Base-by-base conservation (phyloP, 2,329 filamentous ascomycete genomes). In the Golovinomyces cichoracearum region DNA sequence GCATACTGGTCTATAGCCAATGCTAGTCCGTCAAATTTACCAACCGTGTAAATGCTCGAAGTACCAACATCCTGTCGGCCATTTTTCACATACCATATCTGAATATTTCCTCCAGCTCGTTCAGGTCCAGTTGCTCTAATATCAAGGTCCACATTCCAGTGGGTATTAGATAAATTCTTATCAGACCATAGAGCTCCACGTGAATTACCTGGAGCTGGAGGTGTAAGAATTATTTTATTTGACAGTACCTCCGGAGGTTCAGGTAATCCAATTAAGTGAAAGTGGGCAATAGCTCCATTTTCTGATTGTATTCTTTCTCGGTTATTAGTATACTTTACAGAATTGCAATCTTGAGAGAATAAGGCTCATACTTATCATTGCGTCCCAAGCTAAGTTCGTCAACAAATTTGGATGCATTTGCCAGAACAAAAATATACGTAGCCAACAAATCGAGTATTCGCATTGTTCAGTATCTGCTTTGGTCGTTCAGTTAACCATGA, bases 211-310 rank as follows among this genome's bases (percentile, higher is more conserved):
- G 85, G 84, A 45, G 77, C 78, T 13, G 85, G 78, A 10, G 90
- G 88, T 1, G 90, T 98, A 50, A 98, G 73, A 61, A 98, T 81
- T 51, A 95, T 61, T 62, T 86, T 84, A 69, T 95, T 88, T 55
- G 85, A 93, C 51, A 94, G 74, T 51, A 80, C 63, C 58, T 80
- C 72, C 55, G 75, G 74, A 31, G 63, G 56, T 53, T 65, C 61
- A 25, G 74, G 73, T 41, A 66, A 66, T 46, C 60, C 60, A n/a
- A 51, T 48, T 26, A 62, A 40, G 37, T 60, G 52, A 49, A 56
- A 62, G 42, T 59, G 55, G 17, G 58, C 57, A 45, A 62, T 52
- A 21, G 50, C 54, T 40, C 57, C 53, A 38, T 38, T 38, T 21
- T n/a, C 35, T n/a, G 35, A 38, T 17, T 17, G 15, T 5, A 38